These are phyloP conservation scores for Calonectria honghensis DNA, from an alignment of 2,329 filamentous ascomycete genomes.

Conservation along the genomic window DNA sequence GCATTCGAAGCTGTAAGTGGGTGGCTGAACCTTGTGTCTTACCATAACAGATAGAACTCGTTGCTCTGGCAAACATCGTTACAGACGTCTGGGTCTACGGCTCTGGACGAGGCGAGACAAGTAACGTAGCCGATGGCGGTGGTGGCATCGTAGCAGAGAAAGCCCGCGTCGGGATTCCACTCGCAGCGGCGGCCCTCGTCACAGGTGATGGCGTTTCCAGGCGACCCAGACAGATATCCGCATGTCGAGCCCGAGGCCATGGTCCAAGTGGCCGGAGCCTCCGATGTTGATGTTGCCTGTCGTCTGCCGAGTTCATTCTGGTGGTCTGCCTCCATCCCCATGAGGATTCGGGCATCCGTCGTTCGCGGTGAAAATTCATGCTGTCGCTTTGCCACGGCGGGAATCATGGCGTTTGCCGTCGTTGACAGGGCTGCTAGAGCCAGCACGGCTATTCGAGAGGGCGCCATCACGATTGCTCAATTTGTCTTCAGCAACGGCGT, in stretches of 20 bases:
- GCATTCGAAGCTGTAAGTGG: not conserved
- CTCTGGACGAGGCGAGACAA: conserved; percentile 33
- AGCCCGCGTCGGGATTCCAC: conserved; percentile 32
- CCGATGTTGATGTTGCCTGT: conserved; percentile 24
- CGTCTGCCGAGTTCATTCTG: not conserved
- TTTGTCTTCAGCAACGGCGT: conserved; percentile 1
- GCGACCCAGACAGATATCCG: conserved; percentile 38
- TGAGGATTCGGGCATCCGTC: conserved; percentile 21
- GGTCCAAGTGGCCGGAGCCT: conserved; percentile 12
- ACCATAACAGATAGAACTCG: conserved; percentile 39
- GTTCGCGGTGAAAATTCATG: conserved; percentile 9
- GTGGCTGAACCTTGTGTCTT: not conserved
- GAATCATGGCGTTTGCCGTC: not conserved
- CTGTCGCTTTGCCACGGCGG: not conserved
- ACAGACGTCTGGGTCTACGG: conserved; percentile 23
- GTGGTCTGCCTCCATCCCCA: not conserved
- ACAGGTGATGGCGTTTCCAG: conserved; percentile 37
- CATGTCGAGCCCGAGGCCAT: conserved; percentile 38
- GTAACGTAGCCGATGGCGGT: conserved; percentile 26
- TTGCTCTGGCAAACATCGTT: conserved; percentile 42
- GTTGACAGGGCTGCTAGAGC: not conserved
- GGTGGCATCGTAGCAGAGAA: conserved; percentile 30
- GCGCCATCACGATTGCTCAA: conserved; percentile 2
- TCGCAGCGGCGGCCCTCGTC: conserved; percentile 29
- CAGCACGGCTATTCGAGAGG: not conserved